Base-by-base conservation (phyloP, 768 basidiomycete genomes). In the Mycena sanguinolenta region DNA sequence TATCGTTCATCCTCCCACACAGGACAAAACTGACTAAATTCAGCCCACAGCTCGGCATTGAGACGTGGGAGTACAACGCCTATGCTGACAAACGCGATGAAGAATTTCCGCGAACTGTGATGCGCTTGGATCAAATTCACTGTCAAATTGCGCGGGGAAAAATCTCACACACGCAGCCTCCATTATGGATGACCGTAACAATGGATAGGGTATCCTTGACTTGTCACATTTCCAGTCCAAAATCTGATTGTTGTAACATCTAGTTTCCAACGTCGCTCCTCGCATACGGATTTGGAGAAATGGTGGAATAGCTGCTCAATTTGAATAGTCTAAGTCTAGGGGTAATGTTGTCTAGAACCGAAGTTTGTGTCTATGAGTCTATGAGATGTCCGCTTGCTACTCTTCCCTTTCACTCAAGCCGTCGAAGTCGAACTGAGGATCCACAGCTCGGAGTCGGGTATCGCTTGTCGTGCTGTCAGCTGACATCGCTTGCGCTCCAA, bases 21-120 rank as follows among this genome's bases (percentile, higher is more conserved):
- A 38, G 46, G 75, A 75, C 17, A 4, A n/a, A n/a, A n/a, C 14
- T 58, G 13, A 58, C 16, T 27, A 36, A 5, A 2, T n/a, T 4
- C 10, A 78, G 76, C 58, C 76, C 77, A 0, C 73, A 78, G 50
- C 57, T 78, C 3, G 74, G 75, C 1, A 39, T 76, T 19, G 32
- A 71, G 12, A 75, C 71, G 12, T 77, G 72, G 67, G 38, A 54
- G 6, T 44, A 64, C 50, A 54, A 72, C 32, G 19, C 28, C 38
- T 69, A 71, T 39, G 67, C 63, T 25, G 42, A 65, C 10, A 23
- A 21, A 21, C 30, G 27, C 6, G 57, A 21, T 27, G 4, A 8
- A 2, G 28, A 32, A 13, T 32, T 53, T n/a, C 74, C 72, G 1
- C 72, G 74, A 17, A 21, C 14, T 19, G 39, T 73, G 2, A 61